Base-by-base conservation (phyloP, 257 asterid species). In the Cordia subcordata region DNA sequence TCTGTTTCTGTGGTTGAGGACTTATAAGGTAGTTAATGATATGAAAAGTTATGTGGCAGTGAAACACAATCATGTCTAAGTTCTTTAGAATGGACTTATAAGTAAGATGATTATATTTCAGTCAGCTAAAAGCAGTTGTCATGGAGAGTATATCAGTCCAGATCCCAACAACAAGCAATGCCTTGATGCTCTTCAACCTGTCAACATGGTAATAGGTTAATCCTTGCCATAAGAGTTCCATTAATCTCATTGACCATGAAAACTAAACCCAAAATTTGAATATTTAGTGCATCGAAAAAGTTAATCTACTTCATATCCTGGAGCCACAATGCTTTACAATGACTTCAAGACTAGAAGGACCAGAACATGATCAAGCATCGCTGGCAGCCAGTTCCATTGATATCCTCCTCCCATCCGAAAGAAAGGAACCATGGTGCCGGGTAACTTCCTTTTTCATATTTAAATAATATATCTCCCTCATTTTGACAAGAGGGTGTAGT, bases 51-150 rank as follows among this genome's bases (percentile, higher is more conserved):
- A 27, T n/a, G 6, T 27, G 35, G 6, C 6, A 6, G 6, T 27
- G 6, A 27, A 27, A 27, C n/a, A 27, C 35, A 27, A 1, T 27
- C 35, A n/a, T 27, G 35, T 27, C n/a, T n/a, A n/a, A n/a, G 35
- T 27, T 1, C 4, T 27, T 27, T 3, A 27, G 35, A 3, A 27
- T 27, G 35, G 35, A 27, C 35, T 27, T 3, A 27, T 27, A 27
- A 27, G 6, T 6, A 27, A 6, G 35, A 27, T 27, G 35, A 27
- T 27, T 27, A 37, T 39, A 17, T 38, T 60, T 57, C 70, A 78
- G 82, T 57, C 16, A 32, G 85, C 85, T 16, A 73, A 72, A 53
- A 65, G 67, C 45, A 73, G 77, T 54, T 81, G 88, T 22, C 13
- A 46, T 16, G 87, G 82, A 18, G 70, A 73, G 54, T 75, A 73